A percentile compares a stretch with the other conserved stretches of the same genome.
Evolutionary conservation across 768 basidiomycete genomes (phyloP).

Genomic region (Psilocybe tampanensis): DNA sequence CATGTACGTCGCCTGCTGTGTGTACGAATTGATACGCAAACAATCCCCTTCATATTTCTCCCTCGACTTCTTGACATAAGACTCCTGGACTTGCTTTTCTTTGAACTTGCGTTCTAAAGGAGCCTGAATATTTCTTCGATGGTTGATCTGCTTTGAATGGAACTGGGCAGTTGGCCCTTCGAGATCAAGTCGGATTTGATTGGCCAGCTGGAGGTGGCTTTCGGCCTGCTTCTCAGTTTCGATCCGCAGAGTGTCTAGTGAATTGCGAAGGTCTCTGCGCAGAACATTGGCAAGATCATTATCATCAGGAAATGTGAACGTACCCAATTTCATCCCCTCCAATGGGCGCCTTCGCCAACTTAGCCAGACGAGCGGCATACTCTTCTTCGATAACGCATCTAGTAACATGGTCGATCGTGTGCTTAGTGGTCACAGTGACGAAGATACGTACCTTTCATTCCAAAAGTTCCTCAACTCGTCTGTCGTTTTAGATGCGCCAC

Average conservation of each 20-base stretch:
- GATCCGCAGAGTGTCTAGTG: constrained; percentile 74
- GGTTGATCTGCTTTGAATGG: constrained; percentile 63
- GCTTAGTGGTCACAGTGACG: constrained; percentile 1
- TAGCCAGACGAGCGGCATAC: constrained; percentile 79
- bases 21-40: constrained; percentile 85
- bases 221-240: constrained; percentile 85
- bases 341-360: constrained; percentile 74
- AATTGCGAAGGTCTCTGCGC: constrained; percentile 74
- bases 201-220: constrained; percentile 71
- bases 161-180: constrained; percentile 67
- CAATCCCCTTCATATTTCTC: constrained; percentile 92
- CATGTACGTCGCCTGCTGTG: constrained; percentile 79
- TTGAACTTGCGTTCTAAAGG: constrained; percentile 88
- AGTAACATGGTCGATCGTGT: constrained; percentile 10
- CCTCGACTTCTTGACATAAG: constrained; percentile 81
- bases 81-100: constrained; percentile 82
- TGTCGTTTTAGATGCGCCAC: constrained; percentile 80
- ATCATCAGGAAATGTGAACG: constrained; percentile 27
- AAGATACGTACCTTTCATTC: constrained; percentile 82
- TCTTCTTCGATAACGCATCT: constrained; percentile 94
- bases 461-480: constrained; percentile 89
- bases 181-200: constrained; percentile 70
- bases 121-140: constrained; percentile 69
- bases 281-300: constrained; percentile 3
- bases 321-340: constrained; percentile 95